phyloP scores from a whole-genome alignment of 768 basidiomycete genomes.

The Panaeolus cyanescens region DNA sequence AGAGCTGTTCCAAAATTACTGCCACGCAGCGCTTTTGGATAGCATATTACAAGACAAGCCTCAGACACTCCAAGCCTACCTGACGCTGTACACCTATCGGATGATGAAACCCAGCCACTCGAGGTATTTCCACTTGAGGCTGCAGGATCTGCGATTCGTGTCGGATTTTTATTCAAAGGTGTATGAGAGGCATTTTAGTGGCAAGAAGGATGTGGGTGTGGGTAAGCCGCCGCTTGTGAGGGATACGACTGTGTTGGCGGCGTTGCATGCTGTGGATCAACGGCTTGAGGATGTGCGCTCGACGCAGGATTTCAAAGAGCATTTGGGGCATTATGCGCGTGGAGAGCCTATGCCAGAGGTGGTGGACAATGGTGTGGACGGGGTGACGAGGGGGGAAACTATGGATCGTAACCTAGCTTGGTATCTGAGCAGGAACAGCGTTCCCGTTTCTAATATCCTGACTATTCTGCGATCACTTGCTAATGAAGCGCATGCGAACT shows the following conservation, averaged over 20 bases:
- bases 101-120: conserved; percentile 54
- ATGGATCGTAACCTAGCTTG: conserved; percentile 53
- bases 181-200: conserved; percentile 76
- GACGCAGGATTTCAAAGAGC: conserved; percentile 39
- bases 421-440: conserved; percentile 71
- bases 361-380: conserved; percentile 10
- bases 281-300: conserved; percentile 50
- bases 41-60: conserved; percentile 92
- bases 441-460: conserved; percentile 72
- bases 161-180: conserved; percentile 77
- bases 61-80: conserved; percentile 71
- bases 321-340: conserved; percentile 56
- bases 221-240: conserved; percentile 65
- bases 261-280: conserved; percentile 62
- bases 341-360: conserved; percentile 42
- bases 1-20: conserved; percentile 66
- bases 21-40: conserved; percentile 78
- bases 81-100: conserved; percentile 71
- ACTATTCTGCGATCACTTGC: conserved; percentile 63
- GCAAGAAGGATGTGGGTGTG: conserved; percentile 62
- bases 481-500: conserved; percentile 60
- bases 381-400: conserved; percentile 13
- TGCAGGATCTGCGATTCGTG: conserved; percentile 76
- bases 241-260: conserved; percentile 69
- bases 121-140: conserved; percentile 62